These are phyloP conservation scores for Gymnopilus junonius DNA, from an alignment of 768 basidiomycete genomes.

Conservation along the genomic window DNA sequence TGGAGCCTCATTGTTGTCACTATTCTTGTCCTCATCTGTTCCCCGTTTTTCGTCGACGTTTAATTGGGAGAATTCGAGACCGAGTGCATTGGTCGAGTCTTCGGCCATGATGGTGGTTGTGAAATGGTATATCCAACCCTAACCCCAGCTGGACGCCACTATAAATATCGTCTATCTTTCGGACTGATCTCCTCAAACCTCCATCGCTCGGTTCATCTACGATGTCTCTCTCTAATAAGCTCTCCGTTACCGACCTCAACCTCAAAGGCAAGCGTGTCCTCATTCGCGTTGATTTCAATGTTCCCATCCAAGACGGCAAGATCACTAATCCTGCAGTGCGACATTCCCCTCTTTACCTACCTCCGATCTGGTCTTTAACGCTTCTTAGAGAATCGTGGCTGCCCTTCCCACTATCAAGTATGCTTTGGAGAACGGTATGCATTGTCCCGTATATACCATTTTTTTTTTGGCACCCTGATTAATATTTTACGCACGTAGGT, in stretches of 20 bases:
- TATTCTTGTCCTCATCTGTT: conserved; percentile 1
- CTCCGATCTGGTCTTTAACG: conserved; percentile 16
- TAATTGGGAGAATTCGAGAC: conserved; percentile 64
- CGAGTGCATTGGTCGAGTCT: conserved; percentile 59
- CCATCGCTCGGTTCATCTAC: conserved; percentile 31
- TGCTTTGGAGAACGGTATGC: conserved; percentile 80
- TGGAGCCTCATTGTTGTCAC: conserved; percentile 10
- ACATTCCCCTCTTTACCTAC: conserved; percentile 20
- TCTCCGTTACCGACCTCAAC: conserved; percentile 89
- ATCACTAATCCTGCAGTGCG: conserved; percentile 97
- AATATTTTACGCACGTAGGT: conserved; percentile 44
- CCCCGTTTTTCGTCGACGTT: conserved; percentile 9
- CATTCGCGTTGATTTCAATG: conserved; percentile 96
- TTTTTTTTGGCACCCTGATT: conserved; percentile 10
- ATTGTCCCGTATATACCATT: not conserved
- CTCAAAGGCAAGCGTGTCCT: conserved; percentile 89
- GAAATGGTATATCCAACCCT: conserved; percentile 28
- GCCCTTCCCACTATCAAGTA: conserved; percentile 95
- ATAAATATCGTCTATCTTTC: conserved; percentile 28
- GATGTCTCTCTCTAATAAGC: conserved; percentile 96
- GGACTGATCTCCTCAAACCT: conserved; percentile 16
- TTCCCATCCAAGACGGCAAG: conserved; percentile 86
- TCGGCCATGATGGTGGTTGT: conserved; percentile 40
- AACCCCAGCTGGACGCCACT: conserved; percentile 24
- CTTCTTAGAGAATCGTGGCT: conserved; percentile 88